Percentiles rank a stretch among this genome's conserved stretches.
phyloP scores from a whole-genome alignment of 192 early-diverging fungal species.

The Rhizophagus prolifer region DNA sequence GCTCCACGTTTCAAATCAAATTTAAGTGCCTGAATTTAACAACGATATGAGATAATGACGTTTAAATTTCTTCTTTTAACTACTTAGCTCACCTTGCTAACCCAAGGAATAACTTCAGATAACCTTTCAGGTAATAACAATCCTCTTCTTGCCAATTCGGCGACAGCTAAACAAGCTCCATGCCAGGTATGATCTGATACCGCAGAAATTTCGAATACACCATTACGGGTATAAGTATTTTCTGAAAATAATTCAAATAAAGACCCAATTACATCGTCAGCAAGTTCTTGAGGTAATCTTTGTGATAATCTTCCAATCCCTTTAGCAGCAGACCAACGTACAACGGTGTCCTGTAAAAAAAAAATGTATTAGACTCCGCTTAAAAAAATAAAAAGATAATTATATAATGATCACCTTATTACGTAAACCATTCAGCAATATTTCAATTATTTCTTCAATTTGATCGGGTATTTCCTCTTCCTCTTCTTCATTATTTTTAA shows the following conservation, averaged over 20 bases:
- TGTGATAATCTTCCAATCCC: constrained; percentile 87
- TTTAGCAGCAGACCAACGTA: constrained; percentile 97
- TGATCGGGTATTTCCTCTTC: constrained; percentile 78
- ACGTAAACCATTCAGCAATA: constrained; percentile 78
- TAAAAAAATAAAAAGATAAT: background rate
- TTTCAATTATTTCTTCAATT: constrained; percentile 79
- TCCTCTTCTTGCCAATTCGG: constrained; percentile 87
- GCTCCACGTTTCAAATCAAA: constrained; percentile 89
- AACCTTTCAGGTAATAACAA: constrained; percentile 74
- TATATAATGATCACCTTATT: constrained; percentile 60
- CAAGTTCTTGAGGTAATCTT: constrained; percentile 76
- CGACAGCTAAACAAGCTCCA: constrained; percentile 86
- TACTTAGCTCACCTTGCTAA: constrained; percentile 49
- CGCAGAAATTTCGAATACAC: constrained; percentile 62
- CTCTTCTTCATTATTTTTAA: constrained; percentile 50
- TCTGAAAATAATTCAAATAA: constrained; percentile 83
- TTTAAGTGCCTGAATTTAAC: constrained; percentile 59
- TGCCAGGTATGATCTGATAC: constrained; percentile 95
- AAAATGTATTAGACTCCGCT: background rate
- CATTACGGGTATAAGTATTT: constrained; percentile 57
- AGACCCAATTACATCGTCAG: constrained; percentile 77
- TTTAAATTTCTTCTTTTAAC: no score
- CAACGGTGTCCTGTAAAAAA: constrained; percentile 75
- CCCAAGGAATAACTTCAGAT: constrained; percentile 75
- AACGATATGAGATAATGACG: background rate